These are phyloP conservation scores for Krasilnikovozyma curviuscula DNA, from an alignment of 768 basidiomycete species.

Conservation along the genomic window DNA sequence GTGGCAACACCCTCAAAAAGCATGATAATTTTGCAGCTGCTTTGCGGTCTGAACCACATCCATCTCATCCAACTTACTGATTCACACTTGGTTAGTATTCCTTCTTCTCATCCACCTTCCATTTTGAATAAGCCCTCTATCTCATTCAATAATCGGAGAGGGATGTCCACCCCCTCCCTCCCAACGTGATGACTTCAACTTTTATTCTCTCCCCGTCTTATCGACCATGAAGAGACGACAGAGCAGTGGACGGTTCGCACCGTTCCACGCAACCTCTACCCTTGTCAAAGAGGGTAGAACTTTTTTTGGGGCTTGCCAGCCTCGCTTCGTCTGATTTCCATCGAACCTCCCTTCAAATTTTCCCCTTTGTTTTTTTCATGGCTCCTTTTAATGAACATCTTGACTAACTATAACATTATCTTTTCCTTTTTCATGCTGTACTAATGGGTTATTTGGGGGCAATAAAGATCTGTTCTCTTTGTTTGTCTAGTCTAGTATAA, in stretches of 20 bases:
- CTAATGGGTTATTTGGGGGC: not conserved
- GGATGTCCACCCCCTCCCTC: not conserved
- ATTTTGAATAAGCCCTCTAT: too few species aligned
- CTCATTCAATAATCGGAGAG: too few species aligned
- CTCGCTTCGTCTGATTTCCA: constrained; percentile 13
- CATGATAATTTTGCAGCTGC: too few species aligned
- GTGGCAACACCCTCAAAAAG: too few species aligned
- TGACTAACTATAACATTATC: not conserved
- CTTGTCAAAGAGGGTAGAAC: not conserved
- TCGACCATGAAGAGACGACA: constrained; percentile 15
- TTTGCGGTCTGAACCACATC: too few species aligned
- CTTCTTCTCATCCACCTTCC: too few species aligned
- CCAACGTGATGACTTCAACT: constrained; percentile 13
- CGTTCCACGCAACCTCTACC: too few species aligned
- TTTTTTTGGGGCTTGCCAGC: constrained; percentile 14
- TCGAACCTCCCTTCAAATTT: not conserved
- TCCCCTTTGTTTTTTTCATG: not conserved
- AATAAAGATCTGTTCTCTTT: not conserved
- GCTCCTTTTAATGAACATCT: not conserved
- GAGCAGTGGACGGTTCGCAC: constrained; percentile 12
- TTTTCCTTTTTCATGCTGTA: not conserved
- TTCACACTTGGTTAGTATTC: too few species aligned
- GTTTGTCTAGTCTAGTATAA: not conserved
- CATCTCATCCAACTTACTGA: too few species aligned
- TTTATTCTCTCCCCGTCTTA: constrained; percentile 14